Evolutionary conservation across 1,284 basidiomycete species (phyloP), one percentile per base, ranked within the genome.

Genomic region (Mycosarcoma mackinlayi): DNA sequence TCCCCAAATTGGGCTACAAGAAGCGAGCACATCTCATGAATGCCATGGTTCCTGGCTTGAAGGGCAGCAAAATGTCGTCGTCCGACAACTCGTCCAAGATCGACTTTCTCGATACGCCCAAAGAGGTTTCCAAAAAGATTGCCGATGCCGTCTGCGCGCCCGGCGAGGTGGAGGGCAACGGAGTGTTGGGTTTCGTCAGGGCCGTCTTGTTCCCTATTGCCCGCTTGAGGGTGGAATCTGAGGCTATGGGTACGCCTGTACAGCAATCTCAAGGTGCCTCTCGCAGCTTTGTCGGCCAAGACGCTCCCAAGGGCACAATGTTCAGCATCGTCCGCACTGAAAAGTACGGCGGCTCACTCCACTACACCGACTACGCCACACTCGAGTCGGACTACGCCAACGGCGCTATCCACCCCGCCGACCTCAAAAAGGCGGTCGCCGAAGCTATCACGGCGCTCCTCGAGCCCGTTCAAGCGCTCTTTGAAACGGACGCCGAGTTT

Each of bases 1-100:
- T 99, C 51, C 96, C 95, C 3, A 88, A 89, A 64, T 87, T 99
- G 21, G 95, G 96, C 24, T 98, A 98, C 85, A 86, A 86, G 48
- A 97, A 98, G 85, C 92, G 96, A 41, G 92, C 94, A 0, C 95
- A 99, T 84, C 86, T 99, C 33, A 99, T 98, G 95, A 98, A 97
- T 85, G 86, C 88, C 14, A 98, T 99, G 95, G 94, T 98, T 0
- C 95, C 96, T 19, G 95, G 96, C 37, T 88, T 98, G 42, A 86
- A 87, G 13, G 95, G 95, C 27, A 92, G 92, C 23, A 99, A 99
- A 84, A 98, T 99, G 96, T 95, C 93, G n/a, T 90, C 93, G 0
- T 98, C 95, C 1, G 95, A 98, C 79, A 91, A 92, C 25, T 92
- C 94, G 83, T 93, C 91, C 70, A 99, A 98, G 85, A 97, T 98